phyloP scores from a whole-genome alignment of 495 filamentous ascomycete species.

The Mytilinidion resinicola region DNA sequence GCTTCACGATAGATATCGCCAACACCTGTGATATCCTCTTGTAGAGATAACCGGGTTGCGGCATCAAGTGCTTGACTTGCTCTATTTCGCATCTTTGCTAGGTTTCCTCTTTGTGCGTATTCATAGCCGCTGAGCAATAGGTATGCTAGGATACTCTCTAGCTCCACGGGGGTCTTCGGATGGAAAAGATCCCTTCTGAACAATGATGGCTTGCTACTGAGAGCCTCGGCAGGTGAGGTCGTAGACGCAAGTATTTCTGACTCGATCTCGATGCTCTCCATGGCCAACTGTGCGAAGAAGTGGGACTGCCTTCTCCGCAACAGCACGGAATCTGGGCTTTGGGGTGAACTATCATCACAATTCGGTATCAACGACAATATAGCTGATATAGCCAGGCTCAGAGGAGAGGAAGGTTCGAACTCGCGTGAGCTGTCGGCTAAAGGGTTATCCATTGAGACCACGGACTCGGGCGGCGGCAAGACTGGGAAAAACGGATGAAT shows the following conservation, averaged over 20 bases:
- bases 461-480: slow-evolving; percentile 46
- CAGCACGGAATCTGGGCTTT: slow-evolving; percentile 40
- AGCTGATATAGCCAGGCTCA: slow-evolving; percentile 52
- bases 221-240: slow-evolving; percentile 47
- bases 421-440: slow-evolving; percentile 40
- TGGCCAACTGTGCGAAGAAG: slow-evolving; percentile 48
- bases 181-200: slow-evolving; percentile 47
- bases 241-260: slow-evolving; percentile 51
- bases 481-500: slow-evolving; percentile 56
- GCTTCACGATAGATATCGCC: slow-evolving; percentile 48
- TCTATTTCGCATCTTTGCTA: slow-evolving; percentile 56
- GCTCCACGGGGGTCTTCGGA: slow-evolving; percentile 45
- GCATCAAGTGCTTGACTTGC: slow-evolving; percentile 51
- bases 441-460: slow-evolving; percentile 42
- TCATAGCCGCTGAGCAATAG: slow-evolving; percentile 54
- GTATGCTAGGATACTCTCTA: slow-evolving; percentile 51
- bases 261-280: slow-evolving; percentile 50
- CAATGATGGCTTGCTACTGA: slow-evolving; percentile 42
- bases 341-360: slow-evolving; percentile 32
- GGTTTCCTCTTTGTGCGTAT: slow-evolving; percentile 55
- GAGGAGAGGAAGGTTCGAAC: slow-evolving; percentile 48
- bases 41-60: slow-evolving; percentile 49
- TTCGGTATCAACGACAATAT: slow-evolving; percentile 51
- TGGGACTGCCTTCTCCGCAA: slow-evolving; percentile 51
- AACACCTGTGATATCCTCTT: slow-evolving; percentile 40